Conservation (phyloP, 768 basidiomycete species). For the Psilocybe azurescens region DNA sequence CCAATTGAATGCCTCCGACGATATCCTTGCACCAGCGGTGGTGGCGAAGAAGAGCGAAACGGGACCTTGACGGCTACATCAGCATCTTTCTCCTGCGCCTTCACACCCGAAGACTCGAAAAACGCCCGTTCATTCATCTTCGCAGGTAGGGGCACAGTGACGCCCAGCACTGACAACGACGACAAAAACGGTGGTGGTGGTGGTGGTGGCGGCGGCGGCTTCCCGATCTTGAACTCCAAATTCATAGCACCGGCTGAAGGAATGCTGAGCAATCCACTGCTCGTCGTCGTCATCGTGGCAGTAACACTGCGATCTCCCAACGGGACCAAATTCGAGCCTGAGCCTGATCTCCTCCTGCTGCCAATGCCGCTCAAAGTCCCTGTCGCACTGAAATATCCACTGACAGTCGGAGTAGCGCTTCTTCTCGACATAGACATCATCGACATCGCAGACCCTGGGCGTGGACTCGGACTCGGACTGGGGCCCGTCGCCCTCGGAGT, state of each 20-base stretch:
- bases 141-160: too few relatives aligned
- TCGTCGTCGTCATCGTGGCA: conserved; percentile 15
- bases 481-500: conserved; percentile 60
- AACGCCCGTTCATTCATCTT: background rate
- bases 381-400: conserved; percentile 27
- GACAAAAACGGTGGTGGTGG: background rate
- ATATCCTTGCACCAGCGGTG: background rate
- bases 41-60: background rate
- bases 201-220: conserved; percentile 4
- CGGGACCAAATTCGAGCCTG: conserved; percentile 20
- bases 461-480: conserved; percentile 78
- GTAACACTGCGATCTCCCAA: conserved; percentile 23
- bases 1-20: too few relatives aligned
- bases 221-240: conserved; percentile 9
- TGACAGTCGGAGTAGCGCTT: conserved; percentile 59
- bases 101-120: background rate
- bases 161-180: background rate
- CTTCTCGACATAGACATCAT: conserved; percentile 62
- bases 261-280: conserved; percentile 21
- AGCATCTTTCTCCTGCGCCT: background rate
- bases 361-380: conserved; percentile 8
- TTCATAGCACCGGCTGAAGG: conserved; percentile 17
- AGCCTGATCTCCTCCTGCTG: conserved; percentile 26
- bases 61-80: background rate
- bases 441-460: conserved; percentile 80